Base-by-base conservation (phyloP, 306 rosid genomes). In the Myrica gale region DNA sequence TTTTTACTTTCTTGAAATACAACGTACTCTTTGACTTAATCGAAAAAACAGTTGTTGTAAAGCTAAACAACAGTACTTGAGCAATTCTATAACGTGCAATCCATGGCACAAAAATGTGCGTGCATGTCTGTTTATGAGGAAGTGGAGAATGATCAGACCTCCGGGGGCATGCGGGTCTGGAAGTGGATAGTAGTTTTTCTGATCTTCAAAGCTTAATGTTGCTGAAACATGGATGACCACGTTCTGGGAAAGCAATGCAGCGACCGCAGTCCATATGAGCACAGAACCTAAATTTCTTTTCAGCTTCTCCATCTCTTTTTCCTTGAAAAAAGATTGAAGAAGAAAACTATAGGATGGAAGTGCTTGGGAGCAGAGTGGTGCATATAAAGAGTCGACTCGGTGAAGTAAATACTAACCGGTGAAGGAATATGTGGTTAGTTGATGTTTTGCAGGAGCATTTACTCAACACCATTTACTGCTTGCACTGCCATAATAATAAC, bases 391-490 rank as follows among this genome's bases (percentile, higher is more conserved):
- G 86, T 58, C 76, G 69, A 68, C 39, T 68, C 78, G 61, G 76
- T 47, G 90, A 79, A 95, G 92, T 92, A 71, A 90, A 96, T 92
- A 83, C 71, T 52, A 65, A 76, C 97, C 83, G 97, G 88, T 89
- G 93, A 85, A 80, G 74, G 84, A 85, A 87, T 79, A 15, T 85
- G 85, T 41, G 81, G 91, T 87, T 96, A 74, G 99, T 88, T 96
- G 97, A 86, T 82, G 45, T 75, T 17, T 63, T 78, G 89, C 90
- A 90, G 83, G 51, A 77, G 88, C 93, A 96, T 90, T 96, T 92
- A 96, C 82, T 90, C 85, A 32, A 11, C 73, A 39, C 10, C 78
- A 80, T 82, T 89, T 80, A 79, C 85, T 85, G 51, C 81, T 75
- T 74, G 62, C 42, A 68, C 76, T 20, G 39, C 82, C 61, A 32